Conservation (phyloP, 305 asterid species). For the Ajuga reptans region DNA sequence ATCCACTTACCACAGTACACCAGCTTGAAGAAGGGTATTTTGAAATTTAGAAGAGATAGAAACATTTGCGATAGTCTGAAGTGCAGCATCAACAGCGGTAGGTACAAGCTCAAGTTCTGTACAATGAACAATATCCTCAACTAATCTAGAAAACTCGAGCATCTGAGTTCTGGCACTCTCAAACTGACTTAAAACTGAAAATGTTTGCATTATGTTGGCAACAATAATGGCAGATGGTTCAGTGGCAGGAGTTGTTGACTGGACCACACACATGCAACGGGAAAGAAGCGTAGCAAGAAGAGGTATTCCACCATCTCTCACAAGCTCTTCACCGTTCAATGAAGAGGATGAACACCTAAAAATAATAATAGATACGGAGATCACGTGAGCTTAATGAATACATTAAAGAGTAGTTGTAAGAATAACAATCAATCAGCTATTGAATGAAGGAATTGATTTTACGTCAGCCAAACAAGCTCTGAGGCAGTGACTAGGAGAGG, state of each 20-base stretch:
- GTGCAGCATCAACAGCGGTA: conserved; percentile 78
- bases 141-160: conserved; percentile 71
- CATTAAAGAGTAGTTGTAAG: not conserved
- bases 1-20: conserved; percentile 73
- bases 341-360: conserved; percentile 90
- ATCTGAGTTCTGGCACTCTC: conserved; percentile 85
- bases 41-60: conserved; percentile 76
- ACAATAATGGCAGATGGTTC: conserved; percentile 79
- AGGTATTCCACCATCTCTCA: conserved; percentile 90
- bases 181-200: conserved; percentile 83
- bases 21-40: conserved; percentile 76
- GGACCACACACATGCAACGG: conserved; percentile 97
- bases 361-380: conserved; percentile 17
- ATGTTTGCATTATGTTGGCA: conserved; percentile 76
- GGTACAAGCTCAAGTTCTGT: conserved; percentile 88
- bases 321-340: conserved; percentile 97
- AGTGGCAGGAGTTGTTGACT: conserved; percentile 72
- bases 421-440: not conserved
- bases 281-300: conserved; percentile 85
- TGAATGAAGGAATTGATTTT: conserved; percentile 22
- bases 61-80: conserved; percentile 79
- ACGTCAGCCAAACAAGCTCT: conserved; percentile 98
- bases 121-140: conserved; percentile 90
- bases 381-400: not conserved
- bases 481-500: conserved; percentile 93